Evolutionary conservation across 495 filamentous ascomycete genomes (phyloP).

Genomic region (Hypoxylon rickii): DNA sequence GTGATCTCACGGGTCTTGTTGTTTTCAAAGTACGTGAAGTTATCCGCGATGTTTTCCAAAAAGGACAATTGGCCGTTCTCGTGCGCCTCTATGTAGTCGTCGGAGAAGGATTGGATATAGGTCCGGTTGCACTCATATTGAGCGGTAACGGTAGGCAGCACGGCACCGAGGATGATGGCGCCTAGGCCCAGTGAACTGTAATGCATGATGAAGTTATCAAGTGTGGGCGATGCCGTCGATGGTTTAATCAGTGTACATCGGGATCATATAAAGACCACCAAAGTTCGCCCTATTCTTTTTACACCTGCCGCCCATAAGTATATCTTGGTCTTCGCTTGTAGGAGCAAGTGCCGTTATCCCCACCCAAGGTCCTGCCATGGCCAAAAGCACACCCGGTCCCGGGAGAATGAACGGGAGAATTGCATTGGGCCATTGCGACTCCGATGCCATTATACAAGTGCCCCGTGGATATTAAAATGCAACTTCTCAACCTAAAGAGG

Average conservation of each 20-base stretch:
- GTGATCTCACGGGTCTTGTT: conserved; percentile 37
- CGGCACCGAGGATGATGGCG: conserved; percentile 16
- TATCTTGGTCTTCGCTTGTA: neutral
- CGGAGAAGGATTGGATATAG: conserved; percentile 19
- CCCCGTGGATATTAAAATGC: conserved; percentile 31
- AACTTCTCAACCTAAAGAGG: conserved; percentile 15
- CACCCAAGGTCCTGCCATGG: conserved; percentile 6
- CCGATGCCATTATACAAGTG: neutral
- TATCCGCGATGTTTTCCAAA: conserved; percentile 35
- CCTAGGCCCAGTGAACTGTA: conserved; percentile 6
- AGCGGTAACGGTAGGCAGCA: conserved; percentile 17
- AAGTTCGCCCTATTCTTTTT: neutral
- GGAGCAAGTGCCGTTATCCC: conserved; percentile 32
- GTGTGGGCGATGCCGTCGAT: neutral
- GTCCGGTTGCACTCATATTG: conserved; percentile 29
- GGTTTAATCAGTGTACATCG: neutral
- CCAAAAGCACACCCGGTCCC: conserved; percentile 29
- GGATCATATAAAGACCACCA: neutral
- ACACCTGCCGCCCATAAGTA: conserved; percentile 8
- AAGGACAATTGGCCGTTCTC: conserved; percentile 26
- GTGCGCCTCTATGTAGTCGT: conserved; percentile 32
- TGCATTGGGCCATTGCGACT: conserved; percentile 29
- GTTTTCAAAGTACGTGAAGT: conserved; percentile 40
- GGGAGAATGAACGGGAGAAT: conserved; percentile 41
- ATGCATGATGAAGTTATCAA: conserved; percentile 8